Conservation (phyloP, 2,329 filamentous ascomycete species). For the Penicillium expansum region DNA sequence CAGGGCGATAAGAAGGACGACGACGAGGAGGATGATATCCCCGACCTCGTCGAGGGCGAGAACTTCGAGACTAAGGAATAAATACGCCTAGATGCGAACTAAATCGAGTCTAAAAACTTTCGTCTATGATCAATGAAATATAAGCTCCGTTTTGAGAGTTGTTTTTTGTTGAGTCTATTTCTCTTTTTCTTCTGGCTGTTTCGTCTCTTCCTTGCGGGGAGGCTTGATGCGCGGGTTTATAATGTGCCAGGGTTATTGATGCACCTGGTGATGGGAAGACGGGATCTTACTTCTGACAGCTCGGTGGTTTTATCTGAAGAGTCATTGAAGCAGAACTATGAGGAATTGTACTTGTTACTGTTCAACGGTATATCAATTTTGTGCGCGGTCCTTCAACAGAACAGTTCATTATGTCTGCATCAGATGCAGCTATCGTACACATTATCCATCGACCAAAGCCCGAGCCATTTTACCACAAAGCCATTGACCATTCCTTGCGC, state of each 20-base stretch:
- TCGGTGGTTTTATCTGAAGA: not conserved
- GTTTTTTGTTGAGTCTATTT: conserved; percentile 4
- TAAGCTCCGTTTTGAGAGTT: conserved; percentile 15
- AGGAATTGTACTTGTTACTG: not conserved
- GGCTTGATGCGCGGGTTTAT: not conserved
- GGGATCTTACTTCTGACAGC: not conserved
- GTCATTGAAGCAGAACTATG: not conserved
- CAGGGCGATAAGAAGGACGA: conserved; percentile 73
- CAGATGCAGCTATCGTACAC: conserved; percentile 19
- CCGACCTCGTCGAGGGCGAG: conserved; percentile 92
- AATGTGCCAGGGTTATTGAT: not conserved
- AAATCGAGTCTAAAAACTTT: conserved; percentile 14
- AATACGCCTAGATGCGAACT: conserved; percentile 25
- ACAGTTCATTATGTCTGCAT: conserved; percentile 16
- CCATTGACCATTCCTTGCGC: not conserved
- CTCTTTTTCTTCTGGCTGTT: not conserved
- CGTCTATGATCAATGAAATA: conserved; percentile 26
- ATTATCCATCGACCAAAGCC: conserved; percentile 4
- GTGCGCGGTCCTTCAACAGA: not conserved
- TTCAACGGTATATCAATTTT: not conserved
- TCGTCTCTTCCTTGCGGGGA: not conserved
- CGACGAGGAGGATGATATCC: conserved; percentile 84
- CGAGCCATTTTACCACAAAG: not conserved
- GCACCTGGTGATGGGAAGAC: not conserved
- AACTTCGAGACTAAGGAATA: conserved; percentile 99